A percentile compares a stretch with the other conserved stretches of the same genome.
Conservation (phyloP, 2,329 filamentous ascomycete genomes). For the Colletotrichum phormii region DNA sequence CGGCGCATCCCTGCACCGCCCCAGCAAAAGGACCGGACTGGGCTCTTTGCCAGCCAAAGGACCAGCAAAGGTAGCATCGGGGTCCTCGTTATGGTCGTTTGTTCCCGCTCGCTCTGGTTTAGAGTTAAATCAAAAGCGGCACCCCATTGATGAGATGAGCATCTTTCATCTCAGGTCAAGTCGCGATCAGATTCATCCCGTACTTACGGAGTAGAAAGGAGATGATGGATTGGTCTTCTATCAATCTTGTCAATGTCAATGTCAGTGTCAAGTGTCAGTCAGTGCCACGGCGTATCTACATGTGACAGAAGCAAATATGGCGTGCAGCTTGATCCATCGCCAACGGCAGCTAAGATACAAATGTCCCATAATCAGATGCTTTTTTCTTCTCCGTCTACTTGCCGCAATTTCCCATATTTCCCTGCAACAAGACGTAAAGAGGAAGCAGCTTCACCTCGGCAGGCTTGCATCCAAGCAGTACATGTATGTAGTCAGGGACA, state of each 20-base stretch:
- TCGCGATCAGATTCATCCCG: background rate
- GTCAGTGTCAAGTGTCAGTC: background rate
- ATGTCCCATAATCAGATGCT: constrained; percentile 11
- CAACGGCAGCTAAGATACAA: background rate
- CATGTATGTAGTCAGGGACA: background rate
- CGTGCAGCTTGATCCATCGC: background rate
- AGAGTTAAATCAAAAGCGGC: constrained; percentile 19
- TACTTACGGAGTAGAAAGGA: background rate
- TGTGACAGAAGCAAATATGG: background rate
- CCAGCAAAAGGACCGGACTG: constrained; percentile 23
- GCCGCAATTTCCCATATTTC: background rate
- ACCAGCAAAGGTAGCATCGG: background rate
- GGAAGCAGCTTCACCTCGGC: background rate
- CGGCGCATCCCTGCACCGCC: constrained; percentile 24
- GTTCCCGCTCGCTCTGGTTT: constrained; percentile 16
- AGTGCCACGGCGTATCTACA: background rate
- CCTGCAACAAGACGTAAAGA: background rate
- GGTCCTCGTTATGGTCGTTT: background rate
- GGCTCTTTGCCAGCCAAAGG: background rate
- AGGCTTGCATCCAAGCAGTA: background rate
- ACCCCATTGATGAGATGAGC: background rate
- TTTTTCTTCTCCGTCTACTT: background rate
- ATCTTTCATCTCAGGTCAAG: background rate
- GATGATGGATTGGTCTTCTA: background rate
- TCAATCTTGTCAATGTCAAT: background rate